phyloP scores from a whole-genome alignment of 768 basidiomycete species.

The Suillus discolor region DNA sequence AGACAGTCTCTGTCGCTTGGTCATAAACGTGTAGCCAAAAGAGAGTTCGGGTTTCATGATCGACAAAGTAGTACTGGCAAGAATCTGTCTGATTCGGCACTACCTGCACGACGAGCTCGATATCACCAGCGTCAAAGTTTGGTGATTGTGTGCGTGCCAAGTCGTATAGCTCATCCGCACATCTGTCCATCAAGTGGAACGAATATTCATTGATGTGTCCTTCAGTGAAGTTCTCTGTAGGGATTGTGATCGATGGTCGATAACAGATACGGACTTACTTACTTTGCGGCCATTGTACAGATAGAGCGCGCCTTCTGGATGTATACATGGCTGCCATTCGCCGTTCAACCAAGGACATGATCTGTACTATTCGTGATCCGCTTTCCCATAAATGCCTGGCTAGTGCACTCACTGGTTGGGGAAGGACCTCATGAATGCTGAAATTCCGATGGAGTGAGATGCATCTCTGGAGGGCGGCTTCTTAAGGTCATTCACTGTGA shows the following conservation, averaged over 20 bases:
- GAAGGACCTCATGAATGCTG: not conserved
- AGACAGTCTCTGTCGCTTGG: conserved; percentile 24
- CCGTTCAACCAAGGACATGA: conserved; percentile 2
- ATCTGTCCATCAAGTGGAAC: not conserved
- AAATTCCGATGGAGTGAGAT: not conserved
- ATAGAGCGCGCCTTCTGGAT: conserved; percentile 61
- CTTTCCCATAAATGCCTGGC: not conserved
- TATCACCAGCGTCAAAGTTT: not conserved
- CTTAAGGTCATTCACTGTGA: not conserved
- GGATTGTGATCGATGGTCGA: not conserved
- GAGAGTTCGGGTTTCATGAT: conserved; percentile 42
- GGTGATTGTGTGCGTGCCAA: not conserved
- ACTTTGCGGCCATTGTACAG: conserved; percentile 48
- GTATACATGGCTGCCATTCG: conserved; percentile 17
- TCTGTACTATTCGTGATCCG: not conserved
- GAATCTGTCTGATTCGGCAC: not conserved
- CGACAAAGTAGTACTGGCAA: conserved; percentile 46
- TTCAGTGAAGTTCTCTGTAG: conserved; percentile 3
- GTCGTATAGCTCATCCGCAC: not conserved
- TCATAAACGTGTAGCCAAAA: conserved; percentile 50
- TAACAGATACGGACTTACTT: not conserved
- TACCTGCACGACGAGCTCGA: conserved; percentile 3
- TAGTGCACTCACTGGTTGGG: not conserved
- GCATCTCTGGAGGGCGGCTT: not conserved
- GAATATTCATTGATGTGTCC: not conserved